These are phyloP conservation scores for Catunica adiposa DNA, from an alignment of 2,329 filamentous ascomycete species.

Conservation along the genomic window DNA sequence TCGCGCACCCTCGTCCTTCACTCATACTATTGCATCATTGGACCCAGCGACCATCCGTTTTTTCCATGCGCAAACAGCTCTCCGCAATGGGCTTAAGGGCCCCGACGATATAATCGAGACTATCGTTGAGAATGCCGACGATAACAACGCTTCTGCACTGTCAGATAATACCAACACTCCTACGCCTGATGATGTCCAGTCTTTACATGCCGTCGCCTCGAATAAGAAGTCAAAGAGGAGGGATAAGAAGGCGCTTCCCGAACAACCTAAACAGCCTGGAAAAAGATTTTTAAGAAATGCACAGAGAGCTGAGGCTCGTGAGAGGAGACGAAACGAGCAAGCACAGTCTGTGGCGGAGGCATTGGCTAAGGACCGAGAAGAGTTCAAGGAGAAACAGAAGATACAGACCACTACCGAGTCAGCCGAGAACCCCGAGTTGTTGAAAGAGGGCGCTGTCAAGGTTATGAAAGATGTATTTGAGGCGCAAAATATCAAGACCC, in stretches of 20 bases:
- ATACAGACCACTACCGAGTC: no score
- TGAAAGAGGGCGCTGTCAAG: constrained; percentile 13
- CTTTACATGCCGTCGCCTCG: background rate
- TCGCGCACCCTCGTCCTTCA: background rate
- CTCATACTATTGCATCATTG: background rate
- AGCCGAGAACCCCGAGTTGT: background rate
- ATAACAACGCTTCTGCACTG: background rate
- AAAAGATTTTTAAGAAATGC: no score
- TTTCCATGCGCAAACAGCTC: background rate
- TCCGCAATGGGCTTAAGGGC: constrained; percentile 1
- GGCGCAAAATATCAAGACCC: constrained; percentile 9
- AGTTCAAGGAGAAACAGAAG: background rate
- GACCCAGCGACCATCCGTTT: background rate
- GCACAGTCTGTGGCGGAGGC: background rate
- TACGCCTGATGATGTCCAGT: background rate
- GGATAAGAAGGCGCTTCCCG: background rate
- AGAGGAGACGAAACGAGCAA: background rate
- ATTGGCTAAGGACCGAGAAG: background rate
- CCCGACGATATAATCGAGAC: constrained; percentile 12
- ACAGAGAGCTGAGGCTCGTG: background rate
- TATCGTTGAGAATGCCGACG: background rate
- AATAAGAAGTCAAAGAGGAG: background rate
- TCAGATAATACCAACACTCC: background rate
- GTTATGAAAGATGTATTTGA: constrained; percentile 12
- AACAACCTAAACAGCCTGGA: no score